Conservation (phyloP, 73 alveolate species). For the Tetrahymena elliotti region DNA sequence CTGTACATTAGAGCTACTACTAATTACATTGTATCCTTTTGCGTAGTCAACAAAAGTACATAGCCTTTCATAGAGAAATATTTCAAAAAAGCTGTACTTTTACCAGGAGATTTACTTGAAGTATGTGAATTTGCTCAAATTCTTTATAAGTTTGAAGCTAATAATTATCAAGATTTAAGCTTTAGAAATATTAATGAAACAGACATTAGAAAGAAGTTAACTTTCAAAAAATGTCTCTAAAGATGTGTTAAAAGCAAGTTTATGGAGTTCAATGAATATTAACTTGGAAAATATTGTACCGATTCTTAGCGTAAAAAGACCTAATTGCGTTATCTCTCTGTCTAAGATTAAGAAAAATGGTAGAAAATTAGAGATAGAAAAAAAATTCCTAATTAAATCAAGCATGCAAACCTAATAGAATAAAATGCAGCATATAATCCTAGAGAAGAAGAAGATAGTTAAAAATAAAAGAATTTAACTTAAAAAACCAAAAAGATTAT, state of each 20-base stretch:
- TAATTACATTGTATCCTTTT: slow-evolving; percentile 2
- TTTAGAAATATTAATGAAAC: neutral
- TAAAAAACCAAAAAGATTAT: neutral
- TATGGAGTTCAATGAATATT: slow-evolving; percentile 3
- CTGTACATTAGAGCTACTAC: slow-evolving; percentile 25
- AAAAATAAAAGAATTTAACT: too few species aligned
- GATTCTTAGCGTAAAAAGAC: slow-evolving; percentile 10
- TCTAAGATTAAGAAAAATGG: neutral
- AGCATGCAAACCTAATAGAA: too few species aligned
- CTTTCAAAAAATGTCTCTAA: slow-evolving; percentile 21
- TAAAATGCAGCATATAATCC: too few species aligned
- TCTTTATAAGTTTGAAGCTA: neutral
- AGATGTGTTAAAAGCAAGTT: slow-evolving; percentile 10
- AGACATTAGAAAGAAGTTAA: neutral
- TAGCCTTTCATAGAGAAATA: slow-evolving; percentile 3
- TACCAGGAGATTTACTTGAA: slow-evolving; percentile 24
- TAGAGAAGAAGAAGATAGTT: too few species aligned
- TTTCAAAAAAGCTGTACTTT: neutral
- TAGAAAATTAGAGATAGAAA: neutral
- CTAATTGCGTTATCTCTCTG: neutral
- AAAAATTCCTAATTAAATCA: too few species aligned
- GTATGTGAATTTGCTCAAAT: neutral
- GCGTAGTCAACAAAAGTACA: neutral
- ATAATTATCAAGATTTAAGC: neutral
- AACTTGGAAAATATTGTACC: slow-evolving; percentile 38